Evolutionary conservation across 2,329 filamentous ascomycete species (phyloP).

Genomic region (Cladobotryum protrusum): DNA sequence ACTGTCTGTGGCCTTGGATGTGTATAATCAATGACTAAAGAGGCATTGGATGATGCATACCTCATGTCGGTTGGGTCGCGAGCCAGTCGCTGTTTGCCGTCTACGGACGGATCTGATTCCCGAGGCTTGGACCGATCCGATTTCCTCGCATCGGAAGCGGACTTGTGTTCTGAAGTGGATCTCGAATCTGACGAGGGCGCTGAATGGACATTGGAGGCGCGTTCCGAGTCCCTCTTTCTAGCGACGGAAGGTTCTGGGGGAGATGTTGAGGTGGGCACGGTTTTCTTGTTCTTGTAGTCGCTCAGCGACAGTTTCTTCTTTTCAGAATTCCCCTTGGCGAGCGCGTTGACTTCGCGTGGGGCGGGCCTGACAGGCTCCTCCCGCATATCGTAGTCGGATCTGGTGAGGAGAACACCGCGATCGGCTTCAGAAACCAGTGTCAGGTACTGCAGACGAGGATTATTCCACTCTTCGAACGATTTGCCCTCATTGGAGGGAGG

Average conservation of each 20-base stretch:
- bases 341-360: slow-evolving; percentile 32
- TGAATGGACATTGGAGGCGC: slow-evolving; percentile 18
- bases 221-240: slow-evolving; percentile 27
- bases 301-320: slow-evolving; percentile 54
- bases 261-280: slow-evolving; percentile 28
- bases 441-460: slow-evolving; percentile 48
- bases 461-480: slow-evolving; percentile 43
- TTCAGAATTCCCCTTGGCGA: slow-evolving; percentile 36
- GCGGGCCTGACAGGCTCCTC: slow-evolving; percentile 41
- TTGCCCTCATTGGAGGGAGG: slow-evolving; percentile 34
- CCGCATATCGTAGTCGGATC: slow-evolving; percentile 52
- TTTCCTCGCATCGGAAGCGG: slow-evolving; percentile 15
- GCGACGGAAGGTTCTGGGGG: slow-evolving; percentile 29
- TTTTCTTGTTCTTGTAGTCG: slow-evolving; percentile 54
- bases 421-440: slow-evolving; percentile 53
- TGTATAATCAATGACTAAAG: slow-evolving; percentile 12
- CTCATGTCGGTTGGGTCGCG: slow-evolving; percentile 27
- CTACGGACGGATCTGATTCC: slow-evolving; percentile 19
- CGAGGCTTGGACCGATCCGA: slow-evolving; percentile 19
- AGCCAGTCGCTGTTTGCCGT: slow-evolving; percentile 25
- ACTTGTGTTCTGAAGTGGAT: slow-evolving; percentile 18
- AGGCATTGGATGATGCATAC: slow-evolving; percentile 14
- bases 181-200: slow-evolving; percentile 9
- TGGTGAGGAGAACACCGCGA: slow-evolving; percentile 51
- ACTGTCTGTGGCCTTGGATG: background rate